Evolutionary conservation across 345 rosid species (phyloP).

Genomic region (Hibiscus mutabilis): DNA sequence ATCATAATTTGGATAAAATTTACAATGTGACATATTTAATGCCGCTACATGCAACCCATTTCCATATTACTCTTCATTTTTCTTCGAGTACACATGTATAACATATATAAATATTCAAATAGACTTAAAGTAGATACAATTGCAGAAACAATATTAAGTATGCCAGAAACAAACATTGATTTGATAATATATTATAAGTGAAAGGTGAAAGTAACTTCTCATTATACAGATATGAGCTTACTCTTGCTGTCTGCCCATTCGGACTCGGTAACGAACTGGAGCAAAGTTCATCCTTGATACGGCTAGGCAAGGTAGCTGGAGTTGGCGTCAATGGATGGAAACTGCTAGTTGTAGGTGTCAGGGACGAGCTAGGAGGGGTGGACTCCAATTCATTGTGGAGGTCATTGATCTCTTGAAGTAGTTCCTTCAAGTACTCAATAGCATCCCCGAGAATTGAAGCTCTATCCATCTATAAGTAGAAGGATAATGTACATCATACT

Average conservation of each 20-base stretch:
- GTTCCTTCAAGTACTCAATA: slow-evolving; percentile 87
- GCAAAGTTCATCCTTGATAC: slow-evolving; percentile 75
- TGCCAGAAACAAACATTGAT: not conserved
- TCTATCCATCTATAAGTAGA: slow-evolving; percentile 70
- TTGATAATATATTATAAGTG: not conserved
- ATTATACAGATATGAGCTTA: slow-evolving; percentile 14
- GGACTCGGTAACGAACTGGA: slow-evolving; percentile 68
- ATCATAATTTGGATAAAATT: not conserved
- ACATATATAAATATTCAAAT: not conserved
- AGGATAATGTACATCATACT: slow-evolving; percentile 19
- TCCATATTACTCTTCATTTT: not conserved
- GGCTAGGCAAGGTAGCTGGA: slow-evolving; percentile 55
- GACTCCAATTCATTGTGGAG: slow-evolving; percentile 85
- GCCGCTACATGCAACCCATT: not conserved
- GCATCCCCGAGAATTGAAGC: slow-evolving; percentile 99
- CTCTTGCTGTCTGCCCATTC: slow-evolving; percentile 76
- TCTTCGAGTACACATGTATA: not conserved
- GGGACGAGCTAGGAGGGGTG: slow-evolving; percentile 40
- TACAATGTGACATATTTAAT: not conserved
- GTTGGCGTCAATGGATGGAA: slow-evolving; percentile 83
- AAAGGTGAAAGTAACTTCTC: not conserved
- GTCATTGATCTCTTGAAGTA: slow-evolving; percentile 83
- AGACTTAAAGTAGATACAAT: not conserved
- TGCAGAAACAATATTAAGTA: not conserved
- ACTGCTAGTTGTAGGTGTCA: slow-evolving; percentile 47